These are phyloP conservation scores for Cercospora beticola DNA, from an alignment of 2,329 filamentous ascomycete species.

Conservation along the genomic window DNA sequence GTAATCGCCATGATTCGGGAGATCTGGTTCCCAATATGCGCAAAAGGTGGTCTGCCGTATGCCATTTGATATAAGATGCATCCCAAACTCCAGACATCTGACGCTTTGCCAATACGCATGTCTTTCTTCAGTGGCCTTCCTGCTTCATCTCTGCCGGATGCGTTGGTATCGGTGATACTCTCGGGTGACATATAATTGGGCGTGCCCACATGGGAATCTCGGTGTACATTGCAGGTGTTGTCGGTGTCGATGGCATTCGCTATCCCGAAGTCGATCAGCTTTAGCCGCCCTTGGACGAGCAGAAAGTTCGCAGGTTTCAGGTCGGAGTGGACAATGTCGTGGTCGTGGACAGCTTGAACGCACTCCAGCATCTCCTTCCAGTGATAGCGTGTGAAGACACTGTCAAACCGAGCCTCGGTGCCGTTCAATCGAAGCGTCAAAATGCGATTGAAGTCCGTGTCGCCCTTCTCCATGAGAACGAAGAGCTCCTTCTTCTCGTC, in stretches of 20 bases:
- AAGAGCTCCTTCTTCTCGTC: conserved; percentile 80
- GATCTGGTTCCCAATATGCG: conserved; percentile 84
- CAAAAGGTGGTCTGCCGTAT: conserved; percentile 94
- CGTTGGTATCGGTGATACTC: conserved; percentile 83
- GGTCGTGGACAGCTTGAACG: conserved; percentile 80
- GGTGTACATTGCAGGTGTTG: conserved; percentile 94
- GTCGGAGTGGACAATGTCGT: conserved; percentile 94
- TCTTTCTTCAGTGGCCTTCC: conserved; percentile 62
- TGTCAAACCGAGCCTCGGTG: conserved; percentile 75
- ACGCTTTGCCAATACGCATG: conserved; percentile 94
- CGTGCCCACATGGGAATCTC: conserved; percentile 91
- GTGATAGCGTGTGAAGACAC: conserved; percentile 91
- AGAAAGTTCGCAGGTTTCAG: conserved; percentile 97
- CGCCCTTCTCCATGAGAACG: conserved; percentile 95
- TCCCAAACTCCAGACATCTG: conserved; percentile 92
- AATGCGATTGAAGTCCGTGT: conserved; percentile 86
- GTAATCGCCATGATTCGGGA: conserved; percentile 84
- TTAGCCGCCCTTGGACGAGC: conserved; percentile 82
- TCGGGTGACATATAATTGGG: conserved; percentile 99
- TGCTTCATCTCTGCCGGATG: conserved; percentile 45
- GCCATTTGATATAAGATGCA: conserved; percentile 98
- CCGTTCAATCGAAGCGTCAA: conserved; percentile 67
- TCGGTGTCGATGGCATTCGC: conserved; percentile 95
- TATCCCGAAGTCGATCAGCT: conserved; percentile 98
- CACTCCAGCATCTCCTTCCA: conserved; percentile 99